Evolutionary conservation across 352 stramenopile genomes (phyloP).

Genomic region (Phytophthora cactorum): DNA sequence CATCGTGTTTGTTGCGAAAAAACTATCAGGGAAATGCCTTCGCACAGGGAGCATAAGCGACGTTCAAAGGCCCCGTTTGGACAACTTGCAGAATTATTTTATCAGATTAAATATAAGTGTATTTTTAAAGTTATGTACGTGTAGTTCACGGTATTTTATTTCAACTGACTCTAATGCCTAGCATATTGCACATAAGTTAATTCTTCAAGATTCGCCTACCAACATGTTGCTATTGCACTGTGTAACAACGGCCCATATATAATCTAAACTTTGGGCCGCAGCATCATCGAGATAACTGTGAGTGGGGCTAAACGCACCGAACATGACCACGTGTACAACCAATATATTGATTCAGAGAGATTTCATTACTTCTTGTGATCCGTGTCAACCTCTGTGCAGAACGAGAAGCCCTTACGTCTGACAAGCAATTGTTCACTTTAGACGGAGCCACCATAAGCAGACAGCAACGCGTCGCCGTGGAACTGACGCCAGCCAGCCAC

Average conservation of each 20-base stretch:
- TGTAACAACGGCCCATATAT: too few relatives aligned
- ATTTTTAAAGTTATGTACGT: background rate
- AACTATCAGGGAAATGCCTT: background rate
- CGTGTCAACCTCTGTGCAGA: slow-evolving; percentile 1
- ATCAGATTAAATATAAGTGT: background rate
- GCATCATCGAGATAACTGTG: too few relatives aligned
- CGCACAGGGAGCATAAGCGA: slow-evolving; percentile 15
- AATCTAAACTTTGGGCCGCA: too few relatives aligned
- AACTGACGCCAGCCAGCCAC: slow-evolving; percentile 84
- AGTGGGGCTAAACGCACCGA: too few relatives aligned
- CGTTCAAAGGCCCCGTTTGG: too few relatives aligned
- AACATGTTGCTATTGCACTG: too few relatives aligned
- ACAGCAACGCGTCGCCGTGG: slow-evolving; percentile 73
- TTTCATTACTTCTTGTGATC: background rate
- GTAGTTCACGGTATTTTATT: too few relatives aligned
- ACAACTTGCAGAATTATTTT: background rate
- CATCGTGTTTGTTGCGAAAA: slow-evolving; percentile 3
- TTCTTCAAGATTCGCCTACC: too few relatives aligned
- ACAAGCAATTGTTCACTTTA: slow-evolving; percentile 39
- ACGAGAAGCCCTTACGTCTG: background rate
- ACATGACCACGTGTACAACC: background rate
- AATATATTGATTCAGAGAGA: background rate
- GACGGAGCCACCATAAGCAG: slow-evolving; percentile 71
- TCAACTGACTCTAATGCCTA: too few relatives aligned
- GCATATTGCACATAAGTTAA: too few relatives aligned